Conservation (phyloP, 768 basidiomycete genomes). For the Tremella yokohamensis region DNA sequence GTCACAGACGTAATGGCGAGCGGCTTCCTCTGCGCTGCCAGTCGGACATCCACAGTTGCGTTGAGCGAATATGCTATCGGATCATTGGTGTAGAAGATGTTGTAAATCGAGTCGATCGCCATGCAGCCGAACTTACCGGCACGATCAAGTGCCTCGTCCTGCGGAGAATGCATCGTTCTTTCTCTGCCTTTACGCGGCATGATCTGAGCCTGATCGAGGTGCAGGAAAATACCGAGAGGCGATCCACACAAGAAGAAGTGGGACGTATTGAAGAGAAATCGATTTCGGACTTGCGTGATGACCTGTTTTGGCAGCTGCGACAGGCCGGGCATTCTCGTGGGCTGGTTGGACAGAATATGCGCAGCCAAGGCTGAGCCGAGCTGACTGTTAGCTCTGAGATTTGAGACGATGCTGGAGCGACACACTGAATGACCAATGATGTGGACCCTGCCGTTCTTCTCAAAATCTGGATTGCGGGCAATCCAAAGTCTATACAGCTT, state of each 20-base stretch:
- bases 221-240: conserved; percentile 55
- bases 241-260: conserved; percentile 53
- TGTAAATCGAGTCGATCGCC: conserved; percentile 52
- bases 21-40: conserved; percentile 35
- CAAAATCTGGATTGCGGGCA: conserved; percentile 54
- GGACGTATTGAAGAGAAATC: conserved; percentile 53
- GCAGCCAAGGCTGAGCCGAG: conserved; percentile 54
- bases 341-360: conserved; percentile 54
- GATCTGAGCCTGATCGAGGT: conserved; percentile 54
- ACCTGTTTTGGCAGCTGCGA: conserved; percentile 50
- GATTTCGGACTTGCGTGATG: conserved; percentile 38
- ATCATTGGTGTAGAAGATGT: conserved; percentile 54
- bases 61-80: conserved; percentile 55
- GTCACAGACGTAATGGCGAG: conserved; percentile 49
- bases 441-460: conserved; percentile 52
- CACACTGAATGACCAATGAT: conserved; percentile 54
- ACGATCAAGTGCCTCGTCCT: conserved; percentile 55
- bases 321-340: conserved; percentile 52
- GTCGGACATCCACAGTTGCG: conserved; percentile 53
- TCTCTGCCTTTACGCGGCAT: conserved; percentile 55
- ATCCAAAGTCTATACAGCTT: conserved; percentile 54
- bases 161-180: conserved; percentile 53
- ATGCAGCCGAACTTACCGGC: conserved; percentile 54
- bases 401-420: not conserved
- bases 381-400: conserved; percentile 13